Conservation (phyloP, 2,329 filamentous ascomycete species). For the Cladosporium sphaerospermum region DNA sequence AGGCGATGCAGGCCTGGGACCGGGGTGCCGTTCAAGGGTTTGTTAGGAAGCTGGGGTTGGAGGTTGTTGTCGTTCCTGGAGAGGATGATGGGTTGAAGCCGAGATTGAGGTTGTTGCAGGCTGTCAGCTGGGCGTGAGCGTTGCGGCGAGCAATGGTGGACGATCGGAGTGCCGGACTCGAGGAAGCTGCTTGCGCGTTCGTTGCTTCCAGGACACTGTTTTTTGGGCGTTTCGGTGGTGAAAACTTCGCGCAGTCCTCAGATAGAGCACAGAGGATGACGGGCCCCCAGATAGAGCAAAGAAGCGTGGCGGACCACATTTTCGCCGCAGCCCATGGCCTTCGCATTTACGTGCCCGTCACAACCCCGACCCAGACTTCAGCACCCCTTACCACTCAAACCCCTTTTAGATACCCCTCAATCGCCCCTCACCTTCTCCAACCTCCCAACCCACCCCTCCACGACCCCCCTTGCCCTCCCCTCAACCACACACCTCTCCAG, state of each 20-base stretch:
- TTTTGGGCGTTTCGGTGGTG: too few relatives aligned
- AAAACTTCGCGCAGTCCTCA: not conserved
- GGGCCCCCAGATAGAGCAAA: not conserved
- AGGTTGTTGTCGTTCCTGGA: not conserved
- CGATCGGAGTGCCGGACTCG: not conserved
- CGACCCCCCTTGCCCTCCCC: constrained; percentile 15
- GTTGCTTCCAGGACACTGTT: too few relatives aligned
- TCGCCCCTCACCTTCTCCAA: constrained; percentile 7
- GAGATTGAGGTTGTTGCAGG: constrained; percentile 7
- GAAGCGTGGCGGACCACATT: not conserved
- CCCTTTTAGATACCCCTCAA: not conserved
- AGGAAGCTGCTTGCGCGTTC: not conserved
- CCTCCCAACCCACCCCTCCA: constrained; percentile 22
- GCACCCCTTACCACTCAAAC: too few relatives aligned
- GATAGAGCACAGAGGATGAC: not conserved
- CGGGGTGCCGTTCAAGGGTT: not conserved
- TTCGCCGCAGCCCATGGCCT: not conserved
- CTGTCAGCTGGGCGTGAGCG: not conserved
- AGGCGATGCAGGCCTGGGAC: constrained; percentile 5
- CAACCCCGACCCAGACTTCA: too few relatives aligned
- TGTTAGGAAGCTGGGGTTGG: not conserved
- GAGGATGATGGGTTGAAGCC: constrained; percentile 1
- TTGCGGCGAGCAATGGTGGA: not conserved
- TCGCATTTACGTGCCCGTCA: too few relatives aligned
- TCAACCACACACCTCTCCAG: constrained; percentile 20